Conservation (phyloP, 345 rosid genomes). For the Cardiospermum halicacabum region DNA sequence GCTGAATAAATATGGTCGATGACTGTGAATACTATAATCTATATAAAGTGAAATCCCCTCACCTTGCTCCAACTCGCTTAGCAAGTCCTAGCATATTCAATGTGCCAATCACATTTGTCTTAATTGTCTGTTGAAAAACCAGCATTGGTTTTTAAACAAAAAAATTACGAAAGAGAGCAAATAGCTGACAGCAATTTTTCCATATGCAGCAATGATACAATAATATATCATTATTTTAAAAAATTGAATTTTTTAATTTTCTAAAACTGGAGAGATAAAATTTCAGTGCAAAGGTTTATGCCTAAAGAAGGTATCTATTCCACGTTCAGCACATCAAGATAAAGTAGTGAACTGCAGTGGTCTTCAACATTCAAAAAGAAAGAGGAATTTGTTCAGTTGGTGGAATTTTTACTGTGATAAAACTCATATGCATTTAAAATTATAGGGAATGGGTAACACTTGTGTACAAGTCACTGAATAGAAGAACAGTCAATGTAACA, state of each 20-base stretch:
- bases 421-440: background rate
- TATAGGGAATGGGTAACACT: background rate
- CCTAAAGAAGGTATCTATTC: background rate
- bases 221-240: background rate
- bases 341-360: background rate
- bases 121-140: conserved; percentile 58
- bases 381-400: background rate
- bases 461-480: background rate
- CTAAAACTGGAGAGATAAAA: background rate
- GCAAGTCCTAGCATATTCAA: conserved; percentile 98
- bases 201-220: background rate
- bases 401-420: background rate
- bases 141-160: background rate
- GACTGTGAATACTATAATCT: background rate
- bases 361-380: background rate
- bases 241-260: background rate
- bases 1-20: conserved; percentile 7
- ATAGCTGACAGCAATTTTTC: background rate
- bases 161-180: background rate
- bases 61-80: conserved; percentile 98
- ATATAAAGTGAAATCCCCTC: conserved; percentile 6
- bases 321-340: background rate
- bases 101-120: conserved; percentile 97
- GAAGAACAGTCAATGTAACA: background rate
- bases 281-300: background rate